Evolutionary conservation across 225 moss, liverwort and hornwort species (phyloP).

Genomic region (Asterella californica): DNA sequence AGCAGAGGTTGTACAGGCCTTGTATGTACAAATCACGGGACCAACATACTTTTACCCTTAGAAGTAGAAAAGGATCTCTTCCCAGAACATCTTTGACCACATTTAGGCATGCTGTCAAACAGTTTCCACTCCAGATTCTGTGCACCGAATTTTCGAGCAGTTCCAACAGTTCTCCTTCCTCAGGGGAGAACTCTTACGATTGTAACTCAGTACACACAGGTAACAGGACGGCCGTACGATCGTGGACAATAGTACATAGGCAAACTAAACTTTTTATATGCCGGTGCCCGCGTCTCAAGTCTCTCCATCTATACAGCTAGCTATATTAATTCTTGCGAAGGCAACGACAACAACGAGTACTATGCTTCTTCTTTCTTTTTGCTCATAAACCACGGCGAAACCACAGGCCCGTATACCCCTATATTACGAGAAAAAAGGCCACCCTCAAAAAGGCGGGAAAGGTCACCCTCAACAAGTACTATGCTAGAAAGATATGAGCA

Average conservation of each 20-base stretch:
- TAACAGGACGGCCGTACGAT: too few relatives aligned
- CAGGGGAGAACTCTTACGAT: too few relatives aligned
- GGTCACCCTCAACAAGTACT: neutral
- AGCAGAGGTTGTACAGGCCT: conserved; percentile 5
- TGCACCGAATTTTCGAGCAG: neutral
- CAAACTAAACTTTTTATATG: too few relatives aligned
- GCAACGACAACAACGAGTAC: neutral
- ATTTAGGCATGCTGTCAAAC: neutral
- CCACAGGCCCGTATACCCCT: too few relatives aligned
- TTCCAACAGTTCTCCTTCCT: too few relatives aligned
- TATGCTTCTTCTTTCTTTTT: too few relatives aligned
- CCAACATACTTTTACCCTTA: neutral
- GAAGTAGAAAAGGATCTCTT: neutral
- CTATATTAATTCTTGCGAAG: neutral
- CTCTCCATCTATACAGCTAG: neutral
- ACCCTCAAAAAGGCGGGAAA: too few relatives aligned
- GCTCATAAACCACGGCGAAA: too few relatives aligned
- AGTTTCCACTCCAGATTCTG: neutral
- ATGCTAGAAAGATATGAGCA: neutral
- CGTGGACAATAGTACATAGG: too few relatives aligned
- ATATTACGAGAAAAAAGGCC: too few relatives aligned
- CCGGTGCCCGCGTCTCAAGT: neutral
- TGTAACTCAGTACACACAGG: too few relatives aligned
- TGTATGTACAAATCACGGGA: neutral
- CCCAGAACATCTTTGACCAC: neutral